A percentile compares a stretch with the other conserved stretches of the same genome.
Evolutionary conservation across 768 basidiomycete species (phyloP).

Genomic region (Mrakia gelida): DNA sequence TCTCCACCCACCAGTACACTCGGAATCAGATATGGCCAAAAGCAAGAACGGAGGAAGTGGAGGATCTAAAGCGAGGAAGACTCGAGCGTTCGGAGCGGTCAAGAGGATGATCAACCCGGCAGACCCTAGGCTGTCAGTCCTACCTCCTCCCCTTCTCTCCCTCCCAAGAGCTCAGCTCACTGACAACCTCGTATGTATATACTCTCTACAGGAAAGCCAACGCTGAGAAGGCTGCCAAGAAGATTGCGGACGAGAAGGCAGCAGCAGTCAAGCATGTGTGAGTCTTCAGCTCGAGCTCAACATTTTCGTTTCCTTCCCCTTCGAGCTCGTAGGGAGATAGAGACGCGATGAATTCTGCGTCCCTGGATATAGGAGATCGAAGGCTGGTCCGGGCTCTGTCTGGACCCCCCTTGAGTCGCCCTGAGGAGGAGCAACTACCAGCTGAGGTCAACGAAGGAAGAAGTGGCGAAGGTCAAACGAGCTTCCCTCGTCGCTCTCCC

Average conservation of each 20-base stretch:
- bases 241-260: slow-evolving; percentile 73
- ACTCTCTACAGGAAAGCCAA: slow-evolving; percentile 59
- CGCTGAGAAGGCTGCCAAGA: slow-evolving; percentile 47
- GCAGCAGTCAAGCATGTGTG: slow-evolving; percentile 56
- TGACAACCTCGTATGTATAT: slow-evolving; percentile 21
- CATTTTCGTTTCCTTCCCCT: neutral
- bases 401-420: too few species aligned
- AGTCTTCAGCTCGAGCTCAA: slow-evolving; percentile 42
- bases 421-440: too few species aligned
- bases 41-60: slow-evolving; percentile 16
- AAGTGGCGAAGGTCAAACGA: neutral
- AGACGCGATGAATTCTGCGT: neutral
- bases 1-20: neutral
- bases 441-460: neutral
- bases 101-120: slow-evolving; percentile 92
- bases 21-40: neutral
- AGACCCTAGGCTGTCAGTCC: slow-evolving; percentile 78
- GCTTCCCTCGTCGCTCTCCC: neutral
- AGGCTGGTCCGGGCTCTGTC: too few species aligned
- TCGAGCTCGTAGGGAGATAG: neutral
- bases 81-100: slow-evolving; percentile 87
- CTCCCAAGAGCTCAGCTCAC: neutral
- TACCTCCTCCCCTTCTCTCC: slow-evolving; percentile 12
- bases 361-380: too few species aligned
- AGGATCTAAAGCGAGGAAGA: slow-evolving; percentile 71